Base-by-base conservation (phyloP, 2,329 filamentous ascomycete species). In the Alternaria sp. region DNA sequence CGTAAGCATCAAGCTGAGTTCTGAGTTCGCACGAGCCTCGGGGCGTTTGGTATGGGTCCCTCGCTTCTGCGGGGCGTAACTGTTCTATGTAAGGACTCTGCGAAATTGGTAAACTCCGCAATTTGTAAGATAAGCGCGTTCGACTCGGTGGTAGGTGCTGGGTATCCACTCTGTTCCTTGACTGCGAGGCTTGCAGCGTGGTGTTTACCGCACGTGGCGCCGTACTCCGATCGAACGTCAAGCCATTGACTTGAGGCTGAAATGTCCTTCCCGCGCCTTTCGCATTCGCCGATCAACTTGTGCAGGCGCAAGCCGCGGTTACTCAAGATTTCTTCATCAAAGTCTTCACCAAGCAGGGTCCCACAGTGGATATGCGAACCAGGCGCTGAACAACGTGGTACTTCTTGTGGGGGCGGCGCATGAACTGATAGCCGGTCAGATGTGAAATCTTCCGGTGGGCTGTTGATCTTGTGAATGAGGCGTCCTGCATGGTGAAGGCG, bases 101-200 rank as follows among this genome's bases (percentile, higher is more conserved):
- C 45, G 13, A 8, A 15, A 25, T 50, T 45, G 54, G 54, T 60
- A 63, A 59, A 17, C 59, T 57, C 55, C 49, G 59, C 55, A 52
- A 57, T 59, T 63, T 59, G 63, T 49, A 53, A 57, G 57, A 55
- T 61, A 66, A 59, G 68, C 67, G 65, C 64, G 59, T 45, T 68
- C 58, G 17, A 50, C 53, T 49, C 36, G 40, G 47, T 45, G 58
- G 65, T 13, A 53, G 17, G 17, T 32, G 28, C 15, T 51, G 47
- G 53, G 60, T 63, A 61, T 46, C 57, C 49, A 52, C 49, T 40
- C n/a, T 25, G 28, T 28, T 45, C 19, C 46, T 69, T 36, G 49
- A 56, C 51, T 62, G 52, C 50, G 40, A 64, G 51, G 60, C 56
- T 44, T 52, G 49, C 56, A 52, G 49, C 12, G 51, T 51, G 59